A percentile compares a stretch with the other conserved stretches of the same genome.
These are phyloP conservation scores for Aquilaria yunnanensis DNA, from an alignment of 345 rosid species.

Conservation along the genomic window DNA sequence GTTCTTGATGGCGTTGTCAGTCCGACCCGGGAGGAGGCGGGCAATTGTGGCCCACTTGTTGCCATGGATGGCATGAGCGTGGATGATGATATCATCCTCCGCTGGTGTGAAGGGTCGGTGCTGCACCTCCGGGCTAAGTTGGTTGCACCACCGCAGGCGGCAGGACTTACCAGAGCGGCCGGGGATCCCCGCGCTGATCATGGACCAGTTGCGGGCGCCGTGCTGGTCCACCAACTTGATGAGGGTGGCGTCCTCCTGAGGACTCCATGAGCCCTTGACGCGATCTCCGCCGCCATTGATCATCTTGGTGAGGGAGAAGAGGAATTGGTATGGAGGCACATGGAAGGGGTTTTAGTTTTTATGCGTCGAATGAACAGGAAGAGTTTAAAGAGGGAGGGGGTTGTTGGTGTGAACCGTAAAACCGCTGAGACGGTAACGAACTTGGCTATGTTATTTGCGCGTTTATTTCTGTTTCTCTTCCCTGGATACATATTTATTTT, in stretches of 20 bases:
- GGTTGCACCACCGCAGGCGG: conserved; percentile 68
- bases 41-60: conserved; percentile 73
- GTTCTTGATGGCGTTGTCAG: conserved; percentile 62
- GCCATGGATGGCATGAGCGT: conserved; percentile 48
- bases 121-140: conserved; percentile 57
- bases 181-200: conserved; percentile 47
- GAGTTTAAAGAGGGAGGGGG: conserved; percentile 18
- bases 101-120: conserved; percentile 57
- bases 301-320: conserved; percentile 3
- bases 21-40: conserved; percentile 54
- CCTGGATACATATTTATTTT: too few relatives aligned
- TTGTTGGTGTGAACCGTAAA: conserved; percentile 50
- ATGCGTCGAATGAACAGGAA: neutral
- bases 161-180: conserved; percentile 72
- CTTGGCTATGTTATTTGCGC: conserved; percentile 22
- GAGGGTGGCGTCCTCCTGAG: conserved; percentile 48
- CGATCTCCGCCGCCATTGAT: conserved; percentile 18
- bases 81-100: conserved; percentile 45
- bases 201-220: conserved; percentile 70
- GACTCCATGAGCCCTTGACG: conserved; percentile 61
- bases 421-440: conserved; percentile 35
- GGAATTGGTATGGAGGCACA: neutral
- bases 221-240: conserved; percentile 41
- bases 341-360: neutral
- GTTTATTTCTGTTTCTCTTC: conserved; percentile 16